phyloP scores from a whole-genome alignment of 148 eudicot species.

The Limonium bicolor region DNA sequence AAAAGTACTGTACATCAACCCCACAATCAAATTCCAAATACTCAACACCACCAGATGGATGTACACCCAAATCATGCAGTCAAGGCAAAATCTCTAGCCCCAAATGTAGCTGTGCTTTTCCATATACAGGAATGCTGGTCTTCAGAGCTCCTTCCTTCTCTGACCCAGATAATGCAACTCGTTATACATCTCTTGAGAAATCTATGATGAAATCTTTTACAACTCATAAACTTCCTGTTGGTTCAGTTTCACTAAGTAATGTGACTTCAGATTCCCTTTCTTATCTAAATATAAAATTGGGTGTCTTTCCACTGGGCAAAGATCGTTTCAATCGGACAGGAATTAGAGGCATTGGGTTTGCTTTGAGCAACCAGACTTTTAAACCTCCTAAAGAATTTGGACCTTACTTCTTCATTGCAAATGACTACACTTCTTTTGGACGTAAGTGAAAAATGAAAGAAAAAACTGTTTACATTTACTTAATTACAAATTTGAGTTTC shows the following conservation, averaged over 20 bases:
- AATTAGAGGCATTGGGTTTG: conserved; percentile 24
- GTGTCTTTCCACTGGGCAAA: conserved; percentile 29
- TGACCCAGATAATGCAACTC: conserved; percentile 17
- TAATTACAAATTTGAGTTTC: neutral
- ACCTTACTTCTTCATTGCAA: conserved; percentile 26
- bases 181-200: conserved; percentile 17
- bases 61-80: conserved; percentile 19
- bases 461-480: neutral
- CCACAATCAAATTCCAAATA: conserved; percentile 13
- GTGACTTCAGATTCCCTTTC: conserved; percentile 14
- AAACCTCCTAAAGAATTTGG: conserved; percentile 29
- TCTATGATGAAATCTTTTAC: conserved; percentile 21
- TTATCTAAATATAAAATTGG: conserved; percentile 26
- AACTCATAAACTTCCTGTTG: conserved; percentile 20
- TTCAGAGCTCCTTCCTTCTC: conserved; percentile 52
- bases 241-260: conserved; percentile 40
- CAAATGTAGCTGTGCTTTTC: conserved; percentile 38
- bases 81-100: conserved; percentile 37
- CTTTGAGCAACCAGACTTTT: conserved; percentile 48
- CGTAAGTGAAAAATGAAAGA: conserved; percentile 12
- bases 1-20: conserved; percentile 13
- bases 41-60: conserved; percentile 23
- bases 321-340: conserved; percentile 40
- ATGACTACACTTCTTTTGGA: conserved; percentile 18
- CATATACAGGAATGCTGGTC: conserved; percentile 31